Evolutionary conservation across 352 stramenopile species (phyloP), one percentile per base, ranked within the genome.

Genomic region (Phytophthora melonis): DNA sequence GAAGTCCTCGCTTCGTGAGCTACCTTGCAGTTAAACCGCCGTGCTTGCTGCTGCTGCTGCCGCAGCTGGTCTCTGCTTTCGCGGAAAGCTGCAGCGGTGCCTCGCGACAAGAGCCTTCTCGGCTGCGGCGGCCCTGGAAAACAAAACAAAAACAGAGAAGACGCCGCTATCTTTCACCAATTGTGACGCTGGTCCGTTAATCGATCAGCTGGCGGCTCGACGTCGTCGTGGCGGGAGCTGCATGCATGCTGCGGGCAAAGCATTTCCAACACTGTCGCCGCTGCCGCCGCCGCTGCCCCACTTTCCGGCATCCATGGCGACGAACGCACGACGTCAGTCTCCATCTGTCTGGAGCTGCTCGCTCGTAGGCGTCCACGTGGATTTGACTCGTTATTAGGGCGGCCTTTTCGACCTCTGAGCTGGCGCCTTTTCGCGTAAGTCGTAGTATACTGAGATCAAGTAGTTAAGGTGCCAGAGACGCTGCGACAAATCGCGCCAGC

Each of bases 401-500:
- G 19, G 43, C 39, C 5, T 45, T 45, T 45, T 45, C n/a, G 43
- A 52, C 43, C 67, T 69, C 60, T 70, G 59, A 68, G 70, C 36
- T 66, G 63, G 67, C 68, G 72, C 56, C 72, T 75, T 72, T 78
- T 75, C 66, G 58, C 30, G 23, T n/a, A n/a, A n/a, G n/a, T n/a
- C n/a, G n/a, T 25, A 23, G 7, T 30, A 70, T 75, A 79, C 58
- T 67, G 19, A 68, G 10, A 3, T 10, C 49, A 62, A 70, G 63
- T 66, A 18, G 13, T 68, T 10, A 49, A 27, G 49, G 43, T 73
- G 74, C 74, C 60, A 61, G 54, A 75, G 68, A 68, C 56, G 67
- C 55, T 80, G 68, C 52, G 72, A 80, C 75, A 82, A 64, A 80
- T 79, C 62, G 54, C 6, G 23, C 45, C 50, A 45, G 59, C 70